Evolutionary conservation across 2,329 filamentous ascomycete genomes (phyloP).

Genomic region (Raffaelea arxii): DNA sequence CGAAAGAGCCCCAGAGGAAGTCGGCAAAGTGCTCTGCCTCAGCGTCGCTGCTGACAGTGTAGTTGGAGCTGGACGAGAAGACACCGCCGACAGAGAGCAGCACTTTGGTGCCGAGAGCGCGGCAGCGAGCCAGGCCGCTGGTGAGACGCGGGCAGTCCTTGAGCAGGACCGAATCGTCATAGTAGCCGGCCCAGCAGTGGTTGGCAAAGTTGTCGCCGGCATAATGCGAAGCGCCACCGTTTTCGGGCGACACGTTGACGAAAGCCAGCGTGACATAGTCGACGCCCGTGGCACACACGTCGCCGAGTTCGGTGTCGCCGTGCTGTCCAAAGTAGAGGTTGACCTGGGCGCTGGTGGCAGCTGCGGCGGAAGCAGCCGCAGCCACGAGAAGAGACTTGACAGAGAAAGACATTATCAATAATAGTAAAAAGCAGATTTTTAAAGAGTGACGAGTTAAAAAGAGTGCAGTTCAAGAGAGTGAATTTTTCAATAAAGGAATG

Average conservation of each 20-base stretch:
- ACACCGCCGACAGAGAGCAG: slow-evolving; percentile 54
- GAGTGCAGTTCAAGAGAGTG: slow-evolving; percentile 1
- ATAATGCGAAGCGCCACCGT: slow-evolving; percentile 21
- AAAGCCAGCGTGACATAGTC: slow-evolving; percentile 31
- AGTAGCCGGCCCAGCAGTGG: slow-evolving; percentile 24
- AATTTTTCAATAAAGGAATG: not conserved
- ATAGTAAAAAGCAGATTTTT: not conserved
- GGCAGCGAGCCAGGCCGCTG: slow-evolving; percentile 35
- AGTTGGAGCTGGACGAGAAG: slow-evolving; percentile 19
- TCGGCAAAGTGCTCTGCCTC: slow-evolving; percentile 25
- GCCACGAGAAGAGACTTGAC: slow-evolving; percentile 16
- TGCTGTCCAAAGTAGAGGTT: slow-evolving; percentile 24
- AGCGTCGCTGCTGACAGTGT: slow-evolving; percentile 20
- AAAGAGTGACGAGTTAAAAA: not conserved
- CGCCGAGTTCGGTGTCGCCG: slow-evolving; percentile 15
- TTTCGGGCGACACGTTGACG: slow-evolving; percentile 27
- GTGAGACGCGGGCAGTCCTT: slow-evolving; percentile 22
- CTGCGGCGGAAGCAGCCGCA: slow-evolving; percentile 15
- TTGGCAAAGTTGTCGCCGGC: slow-evolving; percentile 28
- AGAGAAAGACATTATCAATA: not conserved
- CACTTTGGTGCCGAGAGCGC: slow-evolving; percentile 50
- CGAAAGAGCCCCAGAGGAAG: slow-evolving; percentile 28
- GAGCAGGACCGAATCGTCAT: slow-evolving; percentile 22
- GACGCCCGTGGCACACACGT: slow-evolving; percentile 23
- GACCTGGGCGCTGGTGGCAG: slow-evolving; percentile 14